Evolutionary conservation across 106 monocot genomes (phyloP).

Genomic region (Cymbidium sinense): DNA sequence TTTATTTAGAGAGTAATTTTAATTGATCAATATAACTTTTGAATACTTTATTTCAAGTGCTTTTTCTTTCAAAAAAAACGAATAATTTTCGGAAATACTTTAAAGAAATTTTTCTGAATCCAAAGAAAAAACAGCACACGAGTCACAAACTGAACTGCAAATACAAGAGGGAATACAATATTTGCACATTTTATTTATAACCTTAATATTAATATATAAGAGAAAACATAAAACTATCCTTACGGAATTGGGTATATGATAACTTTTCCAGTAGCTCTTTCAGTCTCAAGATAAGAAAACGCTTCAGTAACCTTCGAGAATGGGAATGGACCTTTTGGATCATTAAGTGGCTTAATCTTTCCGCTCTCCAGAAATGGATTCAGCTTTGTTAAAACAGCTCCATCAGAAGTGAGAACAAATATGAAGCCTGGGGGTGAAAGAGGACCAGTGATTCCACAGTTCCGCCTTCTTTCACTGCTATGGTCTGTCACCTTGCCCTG

Average conservation of each 20-base stretch:
- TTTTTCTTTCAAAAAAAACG: no score
- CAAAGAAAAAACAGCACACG: no score
- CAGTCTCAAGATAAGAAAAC: constrained; percentile 72
- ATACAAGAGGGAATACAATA: no score
- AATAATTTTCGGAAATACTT: no score
- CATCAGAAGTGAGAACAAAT: constrained; percentile 79
- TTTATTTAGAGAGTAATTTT: no score
- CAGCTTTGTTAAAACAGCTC: constrained; percentile 46
- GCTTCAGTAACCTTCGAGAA: constrained; percentile 63
- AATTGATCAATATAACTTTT: no score
- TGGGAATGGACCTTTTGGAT: constrained; percentile 65
- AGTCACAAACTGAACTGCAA: no score
- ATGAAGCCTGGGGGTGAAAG: constrained; percentile 63
- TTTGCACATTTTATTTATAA: no score
- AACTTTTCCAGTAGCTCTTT: constrained; percentile 75
- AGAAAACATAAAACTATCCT: constrained; percentile 2
- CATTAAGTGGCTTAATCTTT: constrained; percentile 64
- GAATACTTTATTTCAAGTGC: no score
- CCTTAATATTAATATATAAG: no score
- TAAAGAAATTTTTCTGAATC: no score
- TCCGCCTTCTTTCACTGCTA: constrained; percentile 76
- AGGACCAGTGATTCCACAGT: constrained; percentile 57
- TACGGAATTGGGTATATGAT: constrained; percentile 68
- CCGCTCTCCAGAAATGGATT: constrained; percentile 66
- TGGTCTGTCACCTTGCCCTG: constrained; percentile 73